These are phyloP conservation scores for Tolypocladium amazonense DNA, from an alignment of 2,329 filamentous ascomycete species.

Conservation along the genomic window DNA sequence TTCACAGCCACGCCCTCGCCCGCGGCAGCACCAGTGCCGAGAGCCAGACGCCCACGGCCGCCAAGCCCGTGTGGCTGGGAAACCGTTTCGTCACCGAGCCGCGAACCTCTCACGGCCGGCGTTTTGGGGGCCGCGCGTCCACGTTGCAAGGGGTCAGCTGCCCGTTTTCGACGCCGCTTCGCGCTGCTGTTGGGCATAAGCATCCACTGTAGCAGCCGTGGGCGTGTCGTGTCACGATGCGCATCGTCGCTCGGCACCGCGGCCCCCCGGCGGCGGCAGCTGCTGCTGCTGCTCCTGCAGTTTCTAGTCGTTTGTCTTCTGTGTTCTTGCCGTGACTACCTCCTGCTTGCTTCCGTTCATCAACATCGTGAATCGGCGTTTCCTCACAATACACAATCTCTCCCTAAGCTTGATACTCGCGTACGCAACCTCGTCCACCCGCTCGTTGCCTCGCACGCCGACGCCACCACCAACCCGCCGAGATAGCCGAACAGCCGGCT, in stretches of 20 bases:
- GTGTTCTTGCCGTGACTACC: background rate
- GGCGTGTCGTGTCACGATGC: background rate
- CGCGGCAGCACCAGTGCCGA: background rate
- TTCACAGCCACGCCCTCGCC: background rate
- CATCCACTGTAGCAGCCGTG: too few species aligned
- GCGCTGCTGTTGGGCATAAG: too few species aligned
- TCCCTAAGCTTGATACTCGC: too few species aligned
- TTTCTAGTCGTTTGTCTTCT: background rate
- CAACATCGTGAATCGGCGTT: background rate
- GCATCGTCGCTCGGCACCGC: background rate
- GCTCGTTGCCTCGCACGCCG: too few species aligned
- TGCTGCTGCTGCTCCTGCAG: background rate
- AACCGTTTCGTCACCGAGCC: too few species aligned
- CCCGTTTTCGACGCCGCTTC: background rate
- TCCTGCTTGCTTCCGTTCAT: background rate
- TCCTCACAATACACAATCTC: background rate
- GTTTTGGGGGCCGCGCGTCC: constrained; percentile 6
- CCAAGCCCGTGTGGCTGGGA: too few species aligned
- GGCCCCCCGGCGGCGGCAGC: background rate
- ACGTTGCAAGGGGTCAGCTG: background rate
- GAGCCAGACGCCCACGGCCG: background rate
- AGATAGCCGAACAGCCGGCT: background rate
- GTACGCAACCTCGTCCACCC: background rate
- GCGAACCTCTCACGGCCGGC: background rate
- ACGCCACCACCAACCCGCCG: background rate